Base-by-base conservation (phyloP, 2,329 filamentous ascomycete species). In the Colletotrichum sp. region DNA sequence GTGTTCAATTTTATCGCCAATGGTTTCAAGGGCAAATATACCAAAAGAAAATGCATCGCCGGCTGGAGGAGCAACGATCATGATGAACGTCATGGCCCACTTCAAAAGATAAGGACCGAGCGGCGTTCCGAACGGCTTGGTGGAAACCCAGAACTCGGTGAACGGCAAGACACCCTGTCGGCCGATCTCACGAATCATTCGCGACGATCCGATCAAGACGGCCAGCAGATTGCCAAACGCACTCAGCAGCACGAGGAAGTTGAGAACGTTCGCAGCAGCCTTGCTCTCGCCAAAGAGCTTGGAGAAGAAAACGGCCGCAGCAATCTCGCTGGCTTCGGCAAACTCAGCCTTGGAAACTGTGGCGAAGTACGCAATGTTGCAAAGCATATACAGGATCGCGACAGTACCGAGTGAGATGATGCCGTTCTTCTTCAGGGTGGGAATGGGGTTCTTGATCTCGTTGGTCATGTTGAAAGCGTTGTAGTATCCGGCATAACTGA, bases 31-130 rank as follows among this genome's bases (percentile, higher is more conserved):
- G n/a, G n/a, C n/a, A 52, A 61, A 43, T 83, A n/a, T 79, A 89
- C 88, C 85, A 78, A 93, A 93, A 74, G 90, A 89, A 81, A 93
- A 94, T 0, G 92, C 92, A 79, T 93, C 92, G 2, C 92, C 92
- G 1, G 91, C 90, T 0, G 92, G 91, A 0, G 91, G 88, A 0
- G 89, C 90, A 0, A 91, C 80, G 43, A 93, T 92, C 89, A 93
- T 91, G 60, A 93, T 78, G 3, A 91, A 80, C 0, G 92, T 93
- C 73, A 92, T 81, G 0, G 78, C 79, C 89, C 90, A 93, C 79
- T 92, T 91, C 5, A 93, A 77, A 3, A 88, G 68, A 75, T 92
- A 92, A 0, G 92, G 91, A 0, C 90, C 91, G 0, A 92, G 79
- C 0, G 92, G 91, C 0, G 92, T 94, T 3, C 91, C 92, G 72